Conservation (phyloP, 2,329 filamentous ascomycete species). For the Fusarium drepaniforme region DNA sequence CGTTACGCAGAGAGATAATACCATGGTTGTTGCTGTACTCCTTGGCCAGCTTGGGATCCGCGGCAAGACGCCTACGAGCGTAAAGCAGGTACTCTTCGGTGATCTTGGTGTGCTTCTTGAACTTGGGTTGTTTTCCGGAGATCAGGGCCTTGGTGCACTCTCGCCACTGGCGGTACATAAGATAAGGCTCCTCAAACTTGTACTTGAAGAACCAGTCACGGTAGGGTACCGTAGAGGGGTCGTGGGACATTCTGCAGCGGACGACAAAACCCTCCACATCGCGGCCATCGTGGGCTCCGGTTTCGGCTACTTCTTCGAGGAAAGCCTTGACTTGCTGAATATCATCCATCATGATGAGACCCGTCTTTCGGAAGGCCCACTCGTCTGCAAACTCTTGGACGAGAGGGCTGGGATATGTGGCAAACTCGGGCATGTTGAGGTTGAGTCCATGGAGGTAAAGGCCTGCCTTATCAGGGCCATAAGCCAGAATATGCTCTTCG, state of each 20-base stretch:
- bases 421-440: slow-evolving; percentile 91
- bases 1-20: slow-evolving; percentile 90
- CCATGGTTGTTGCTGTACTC: slow-evolving; percentile 90
- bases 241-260: slow-evolving; percentile 79
- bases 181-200: slow-evolving; percentile 98
- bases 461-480: slow-evolving; percentile 84
- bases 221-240: slow-evolving; percentile 66
- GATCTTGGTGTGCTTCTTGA: slow-evolving; percentile 88
- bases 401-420: slow-evolving; percentile 84
- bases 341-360: slow-evolving; percentile 82
- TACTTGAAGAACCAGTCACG: slow-evolving; percentile 99
- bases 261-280: slow-evolving; percentile 98
- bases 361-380: slow-evolving; percentile 95
- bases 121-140: slow-evolving; percentile 76
- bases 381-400: slow-evolving; percentile 90
- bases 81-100: slow-evolving; percentile 92
- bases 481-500: slow-evolving; percentile 96
- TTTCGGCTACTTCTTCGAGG: slow-evolving; percentile 86
- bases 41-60: slow-evolving; percentile 75
- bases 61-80: slow-evolving; percentile 78
- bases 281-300: slow-evolving; percentile 88
- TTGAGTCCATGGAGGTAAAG: slow-evolving; percentile 98
- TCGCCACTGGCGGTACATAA: slow-evolving; percentile 99
- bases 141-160: slow-evolving; percentile 96
- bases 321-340: slow-evolving; percentile 81